Evolutionary conservation across 164 flowering plant genomes (phyloP), one percentile per base, ranked within the genome.

Genomic region (Vitis rotundifolia): DNA sequence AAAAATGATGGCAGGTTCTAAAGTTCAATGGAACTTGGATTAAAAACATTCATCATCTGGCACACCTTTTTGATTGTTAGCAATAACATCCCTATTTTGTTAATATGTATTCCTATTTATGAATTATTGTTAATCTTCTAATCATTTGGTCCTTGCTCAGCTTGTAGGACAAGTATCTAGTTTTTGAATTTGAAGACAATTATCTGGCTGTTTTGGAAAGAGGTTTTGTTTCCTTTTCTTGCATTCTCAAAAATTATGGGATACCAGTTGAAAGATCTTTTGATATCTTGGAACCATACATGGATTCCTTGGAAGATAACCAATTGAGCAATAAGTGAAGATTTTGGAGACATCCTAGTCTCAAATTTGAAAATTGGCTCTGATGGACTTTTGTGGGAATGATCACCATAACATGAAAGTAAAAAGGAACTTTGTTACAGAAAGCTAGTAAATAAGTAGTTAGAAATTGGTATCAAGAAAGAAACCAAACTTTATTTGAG

Each of bases 151-250:
- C 31, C 31, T 82, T 73, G 19, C 61, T 69, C 80, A 94, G 97
- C 92, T 54, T 92, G 97, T 84, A 84, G 75, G 88, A 81, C 81
- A 88, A 79, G 64, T 91, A 91, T 77, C 74, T 95, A 9, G 86
- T 90, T 44, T 95, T 95, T 49, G 98, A 93, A 77, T 95, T 93
- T 64, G 98, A 95, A 79, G 98, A 90, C 81, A 90, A 91, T 70
- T 91, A 84, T 67, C 77, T 95, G 12, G 92, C 83, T 37, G 94
- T 91, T 57, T 68, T 95, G 76, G 97, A 90, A 68, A 81, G 94
- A 53, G 92, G 96, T n/a, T 54, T 52, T 3, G 78, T 77, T 56
- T 88, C 97, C 67, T 86, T 92, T 18, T 55, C 89, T 18, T 57
- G 81, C 71, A 85, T 93, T 66, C 91, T 95, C 53, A 86, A 79